These are phyloP conservation scores for Grigorovia transvaalensis DNA, from an alignment of 805 yeast species.

Conservation along the genomic window DNA sequence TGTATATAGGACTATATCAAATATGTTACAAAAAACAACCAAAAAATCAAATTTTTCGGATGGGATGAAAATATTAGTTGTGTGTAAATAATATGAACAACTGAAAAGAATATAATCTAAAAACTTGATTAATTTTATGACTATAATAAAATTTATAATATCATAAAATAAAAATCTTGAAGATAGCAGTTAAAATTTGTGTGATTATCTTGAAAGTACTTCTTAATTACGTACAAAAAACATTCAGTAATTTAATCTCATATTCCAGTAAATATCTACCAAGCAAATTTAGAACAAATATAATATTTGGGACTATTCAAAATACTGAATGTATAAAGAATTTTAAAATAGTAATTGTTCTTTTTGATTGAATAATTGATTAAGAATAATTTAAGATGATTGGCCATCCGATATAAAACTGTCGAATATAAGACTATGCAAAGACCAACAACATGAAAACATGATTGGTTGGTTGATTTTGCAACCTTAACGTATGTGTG, in stretches of 20 bases:
- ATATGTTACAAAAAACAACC: too few species aligned
- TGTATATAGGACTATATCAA: neutral
- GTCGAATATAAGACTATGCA: neutral
- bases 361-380: too few species aligned
- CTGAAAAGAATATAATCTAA: neutral
- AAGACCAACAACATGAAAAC: neutral
- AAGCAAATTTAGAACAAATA: neutral
- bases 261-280: neutral
- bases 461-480: too few species aligned
- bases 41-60: neutral
- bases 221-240: neutral
- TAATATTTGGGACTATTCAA: too few species aligned
- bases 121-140: too few species aligned
- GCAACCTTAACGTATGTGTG: too few species aligned
- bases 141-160: neutral
- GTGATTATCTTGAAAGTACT: too few species aligned
- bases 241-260: neutral
- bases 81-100: neutral
- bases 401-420: neutral
- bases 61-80: neutral
- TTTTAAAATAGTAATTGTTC: too few species aligned
- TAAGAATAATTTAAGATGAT: neutral
- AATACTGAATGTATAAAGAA: too few species aligned
- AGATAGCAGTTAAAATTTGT: too few species aligned
- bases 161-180: too few species aligned